Evolutionary conservation across 2,329 filamentous ascomycete genomes (phyloP), one percentile per base, ranked within the genome.

Genomic region (Dactylellina sp.): DNA sequence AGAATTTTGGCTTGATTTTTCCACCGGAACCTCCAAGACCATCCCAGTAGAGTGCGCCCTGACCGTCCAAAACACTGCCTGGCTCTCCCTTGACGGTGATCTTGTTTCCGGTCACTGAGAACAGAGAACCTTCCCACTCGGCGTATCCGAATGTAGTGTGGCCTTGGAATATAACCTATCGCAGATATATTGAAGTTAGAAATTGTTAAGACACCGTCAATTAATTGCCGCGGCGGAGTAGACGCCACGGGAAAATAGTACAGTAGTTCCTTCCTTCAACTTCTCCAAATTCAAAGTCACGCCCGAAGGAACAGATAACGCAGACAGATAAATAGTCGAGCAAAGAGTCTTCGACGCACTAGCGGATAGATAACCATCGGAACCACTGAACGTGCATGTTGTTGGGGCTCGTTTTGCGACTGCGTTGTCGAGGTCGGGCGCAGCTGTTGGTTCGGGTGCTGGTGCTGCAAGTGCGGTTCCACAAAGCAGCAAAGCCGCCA

Each of bases 81-180:
- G 80, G 75, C 18, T 84, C 84, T 47, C 85, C 86, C 6, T 82
- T 82, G 35, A 89, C 82, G 20, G 83, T 83, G 76, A 89, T 83
- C 74, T 83, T 82, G 49, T 80, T 85, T 40, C 89, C 89, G 0
- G 85, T 85, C 75, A 90, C 82, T 25, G 84, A 84, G 77, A 91
- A 83, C 7, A 91, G 82, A 49, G 88, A 88, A 0, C 89, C 88
- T 0, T 80, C 80, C 88, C 88, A 91, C 77, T 89, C 85, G 75
- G 86, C 82, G 81, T 89, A 90, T n/a, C 83, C 88, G 78, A 88
- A 91, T 59, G 85, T 87, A 12, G 89, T 91, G 12, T 83, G 86
- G 55, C 89, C 89, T 71, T 86, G 80, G 80, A 90, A 90, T 76
- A 85, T 86, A 75, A 90, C 84, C 81, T 83, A 61, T 9, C 9